Percentiles rank a stretch among this genome's conserved stretches.
phyloP scores from a whole-genome alignment of 306 rosid genomes.

The Gynostemma pentaphyllum region DNA sequence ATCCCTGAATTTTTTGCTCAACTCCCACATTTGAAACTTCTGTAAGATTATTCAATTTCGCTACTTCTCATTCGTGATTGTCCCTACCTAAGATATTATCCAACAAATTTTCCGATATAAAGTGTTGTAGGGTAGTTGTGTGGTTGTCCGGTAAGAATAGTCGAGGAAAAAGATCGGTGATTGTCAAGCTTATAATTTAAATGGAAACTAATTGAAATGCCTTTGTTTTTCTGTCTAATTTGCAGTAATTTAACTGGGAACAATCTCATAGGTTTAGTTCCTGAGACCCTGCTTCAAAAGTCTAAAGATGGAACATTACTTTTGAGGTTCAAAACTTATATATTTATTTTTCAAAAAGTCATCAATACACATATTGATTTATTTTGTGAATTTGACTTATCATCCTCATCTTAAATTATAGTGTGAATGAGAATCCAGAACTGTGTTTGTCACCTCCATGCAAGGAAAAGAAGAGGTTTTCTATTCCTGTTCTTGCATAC shows the following conservation, averaged over 20 bases:
- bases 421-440: conserved; percentile 17
- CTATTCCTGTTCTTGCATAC: conserved; percentile 2
- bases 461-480: conserved; percentile 3
- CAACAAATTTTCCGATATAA: too few species aligned
- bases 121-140: too few species aligned
- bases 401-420: not conserved
- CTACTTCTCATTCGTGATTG: not conserved
- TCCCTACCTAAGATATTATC: too few species aligned
- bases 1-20: conserved; percentile 21
- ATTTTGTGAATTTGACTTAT: too few species aligned
- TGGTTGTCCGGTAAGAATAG: too few species aligned
- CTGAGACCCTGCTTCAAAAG: conserved; percentile 6
- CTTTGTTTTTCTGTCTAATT: not conserved
- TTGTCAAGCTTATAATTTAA: not conserved
- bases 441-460: not conserved
- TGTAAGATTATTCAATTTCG: conserved; percentile 20
- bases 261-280: conserved; percentile 16
- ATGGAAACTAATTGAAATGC: not conserved
- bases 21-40: conserved; percentile 10
- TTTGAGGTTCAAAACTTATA: not conserved
- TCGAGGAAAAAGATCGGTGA: too few species aligned
- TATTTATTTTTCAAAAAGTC: too few species aligned
- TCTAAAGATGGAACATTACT: not conserved
- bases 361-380: too few species aligned
- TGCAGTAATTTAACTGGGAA: conserved; percentile 12